Percentiles rank a stretch among this genome's conserved stretches.
Conservation (phyloP, 306 rosid genomes). For the Trichosanthes truncata region DNA sequence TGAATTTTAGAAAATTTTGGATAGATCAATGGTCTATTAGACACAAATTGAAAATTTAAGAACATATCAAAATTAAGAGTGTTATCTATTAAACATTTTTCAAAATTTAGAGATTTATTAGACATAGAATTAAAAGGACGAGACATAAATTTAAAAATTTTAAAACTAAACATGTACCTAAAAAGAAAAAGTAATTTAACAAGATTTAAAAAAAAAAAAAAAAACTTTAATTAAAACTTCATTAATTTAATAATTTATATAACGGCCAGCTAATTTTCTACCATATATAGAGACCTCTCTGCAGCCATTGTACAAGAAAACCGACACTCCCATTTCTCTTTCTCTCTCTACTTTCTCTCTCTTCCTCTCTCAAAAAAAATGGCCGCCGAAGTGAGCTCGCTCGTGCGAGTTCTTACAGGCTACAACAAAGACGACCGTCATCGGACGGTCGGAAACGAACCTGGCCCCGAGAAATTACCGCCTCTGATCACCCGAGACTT, state of each 20-base stretch:
- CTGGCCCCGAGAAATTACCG: constrained; percentile 52
- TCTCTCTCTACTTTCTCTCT: background rate
- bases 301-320: background rate
- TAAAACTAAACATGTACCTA: no score
- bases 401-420: constrained; percentile 47
- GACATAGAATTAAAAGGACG: no score
- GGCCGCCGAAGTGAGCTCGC: constrained; percentile 87
- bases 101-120: no score
- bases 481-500: constrained; percentile 76
- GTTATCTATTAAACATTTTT: no score
- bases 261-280: constrained; percentile 12
- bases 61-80: no score
- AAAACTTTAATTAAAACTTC: background rate
- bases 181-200: no score
- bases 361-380: constrained; percentile 24
- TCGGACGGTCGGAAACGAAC: constrained; percentile 56
- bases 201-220: background rate
- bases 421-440: constrained; percentile 56
- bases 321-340: background rate
- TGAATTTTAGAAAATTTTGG: no score
- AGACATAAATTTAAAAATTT: background rate
- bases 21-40: no score
- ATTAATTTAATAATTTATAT: constrained; percentile 27
- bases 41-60: no score
- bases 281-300: background rate